These are phyloP conservation scores for Botrytis pseudocinerea DNA, from an alignment of 2,329 filamentous ascomycete species.

Conservation along the genomic window DNA sequence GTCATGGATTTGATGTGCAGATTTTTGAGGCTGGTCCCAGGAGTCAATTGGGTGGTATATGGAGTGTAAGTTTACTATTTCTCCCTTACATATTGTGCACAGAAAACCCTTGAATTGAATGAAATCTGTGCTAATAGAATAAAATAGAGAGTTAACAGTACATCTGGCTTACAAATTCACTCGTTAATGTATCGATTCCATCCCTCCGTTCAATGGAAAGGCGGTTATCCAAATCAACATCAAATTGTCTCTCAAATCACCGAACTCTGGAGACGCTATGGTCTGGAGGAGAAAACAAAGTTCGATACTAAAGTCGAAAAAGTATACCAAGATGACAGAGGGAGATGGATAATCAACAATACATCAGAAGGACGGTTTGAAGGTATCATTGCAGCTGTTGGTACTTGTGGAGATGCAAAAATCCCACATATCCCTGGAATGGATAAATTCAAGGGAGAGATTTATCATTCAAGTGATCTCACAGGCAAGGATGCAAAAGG, in stretches of 20 bases:
- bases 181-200: slow-evolving; percentile 88
- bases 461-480: slow-evolving; percentile 74
- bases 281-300: slow-evolving; percentile 66
- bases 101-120: not conserved
- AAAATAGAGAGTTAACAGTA: slow-evolving; percentile 72
- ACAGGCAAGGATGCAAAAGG: slow-evolving; percentile 71
- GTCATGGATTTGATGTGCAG: slow-evolving; percentile 79
- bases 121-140: not conserved
- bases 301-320: slow-evolving; percentile 71
- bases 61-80: slow-evolving; percentile 58
- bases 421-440: slow-evolving; percentile 70
- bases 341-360: slow-evolving; percentile 78
- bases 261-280: slow-evolving; percentile 73
- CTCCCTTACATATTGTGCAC: not conserved
- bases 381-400: slow-evolving; percentile 74
- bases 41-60: slow-evolving; percentile 73
- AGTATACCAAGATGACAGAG: slow-evolving; percentile 66
- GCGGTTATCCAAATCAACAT: slow-evolving; percentile 74
- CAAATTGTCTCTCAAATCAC: slow-evolving; percentile 74
- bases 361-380: slow-evolving; percentile 71
- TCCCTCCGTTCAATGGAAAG: slow-evolving; percentile 71
- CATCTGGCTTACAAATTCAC: slow-evolving; percentile 80
- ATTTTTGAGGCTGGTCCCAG: slow-evolving; percentile 73
- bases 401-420: slow-evolving; percentile 78
- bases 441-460: slow-evolving; percentile 68